Conservation (phyloP, 441 rosid species). For the Croton setiger region DNA sequence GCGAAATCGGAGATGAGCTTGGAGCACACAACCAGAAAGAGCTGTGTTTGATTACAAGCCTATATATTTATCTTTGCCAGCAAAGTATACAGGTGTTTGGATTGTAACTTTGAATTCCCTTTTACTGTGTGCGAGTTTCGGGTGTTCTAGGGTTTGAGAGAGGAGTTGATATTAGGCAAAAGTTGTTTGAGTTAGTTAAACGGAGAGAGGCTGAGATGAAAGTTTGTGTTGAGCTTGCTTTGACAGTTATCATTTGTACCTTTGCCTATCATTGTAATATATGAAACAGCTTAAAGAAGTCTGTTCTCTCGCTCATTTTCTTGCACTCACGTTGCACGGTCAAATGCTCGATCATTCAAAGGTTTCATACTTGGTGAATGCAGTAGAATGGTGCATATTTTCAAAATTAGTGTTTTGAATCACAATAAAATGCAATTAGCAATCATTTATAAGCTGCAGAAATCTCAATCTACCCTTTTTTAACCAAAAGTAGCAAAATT, state of each 20-base stretch:
- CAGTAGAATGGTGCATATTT: no score
- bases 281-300: constrained; percentile 4
- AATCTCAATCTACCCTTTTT: no score
- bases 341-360: no score
- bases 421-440: no score
- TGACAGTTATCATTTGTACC: constrained; percentile 1
- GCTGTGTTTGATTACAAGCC: not conserved
- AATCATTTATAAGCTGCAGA: no score
- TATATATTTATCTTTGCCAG: no score
- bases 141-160: not conserved
- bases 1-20: constrained; percentile 6
- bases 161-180: not conserved
- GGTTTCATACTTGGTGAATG: no score
- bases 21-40: constrained; percentile 6
- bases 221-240: not conserved
- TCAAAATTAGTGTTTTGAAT: no score
- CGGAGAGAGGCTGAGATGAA: not conserved
- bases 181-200: not conserved
- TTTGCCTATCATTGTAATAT: constrained; percentile 18
- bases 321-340: constrained; percentile 3
- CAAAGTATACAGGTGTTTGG: not conserved
- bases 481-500: no score
- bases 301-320: not conserved
- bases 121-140: not conserved
- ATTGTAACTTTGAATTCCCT: not conserved